Evolutionary conservation across 2,329 filamentous ascomycete species (phyloP).

Genomic region (Aureobasidium musti): DNA sequence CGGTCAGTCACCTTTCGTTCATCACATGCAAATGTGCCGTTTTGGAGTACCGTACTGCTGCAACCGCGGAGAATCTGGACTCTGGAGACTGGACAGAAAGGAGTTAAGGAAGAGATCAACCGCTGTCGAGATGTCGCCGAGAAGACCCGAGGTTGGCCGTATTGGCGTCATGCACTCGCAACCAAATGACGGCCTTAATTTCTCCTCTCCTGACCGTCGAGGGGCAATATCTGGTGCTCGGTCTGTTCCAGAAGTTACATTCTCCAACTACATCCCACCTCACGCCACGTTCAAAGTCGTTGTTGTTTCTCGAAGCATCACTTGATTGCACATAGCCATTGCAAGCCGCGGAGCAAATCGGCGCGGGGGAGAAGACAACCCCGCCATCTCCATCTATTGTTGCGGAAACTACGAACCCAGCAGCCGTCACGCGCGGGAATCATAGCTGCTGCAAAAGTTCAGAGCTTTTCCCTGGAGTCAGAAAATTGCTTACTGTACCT

Average conservation of each 20-base stretch:
- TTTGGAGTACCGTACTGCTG: conserved; percentile 13
- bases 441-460: conserved; percentile 8
- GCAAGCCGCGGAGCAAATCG: conserved; percentile 25
- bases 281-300: conserved; percentile 3
- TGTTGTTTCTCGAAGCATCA: background rate
- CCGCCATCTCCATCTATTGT: conserved; percentile 31
- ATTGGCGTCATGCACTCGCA: conserved; percentile 1
- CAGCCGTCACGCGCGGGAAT: conserved; percentile 26
- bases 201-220: conserved; percentile 9
- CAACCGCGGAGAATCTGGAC: conserved; percentile 8
- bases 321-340: background rate
- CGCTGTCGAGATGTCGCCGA: conserved; percentile 6
- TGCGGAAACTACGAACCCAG: conserved; percentile 27
- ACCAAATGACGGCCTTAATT: conserved; percentile 25
- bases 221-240: background rate
- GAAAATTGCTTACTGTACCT: background rate
- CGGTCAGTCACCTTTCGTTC: conserved; percentile 20
- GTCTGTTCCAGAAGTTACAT: conserved; percentile 20
- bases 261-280: conserved; percentile 2
- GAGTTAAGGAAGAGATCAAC: conserved; percentile 10
- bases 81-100: background rate
- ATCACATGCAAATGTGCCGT: background rate
- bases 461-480: background rate
- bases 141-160: conserved; percentile 22
- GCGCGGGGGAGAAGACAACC: conserved; percentile 30